Conservation (phyloP, 2,329 filamentous ascomycete species). For the Trichoderma sp. region DNA sequence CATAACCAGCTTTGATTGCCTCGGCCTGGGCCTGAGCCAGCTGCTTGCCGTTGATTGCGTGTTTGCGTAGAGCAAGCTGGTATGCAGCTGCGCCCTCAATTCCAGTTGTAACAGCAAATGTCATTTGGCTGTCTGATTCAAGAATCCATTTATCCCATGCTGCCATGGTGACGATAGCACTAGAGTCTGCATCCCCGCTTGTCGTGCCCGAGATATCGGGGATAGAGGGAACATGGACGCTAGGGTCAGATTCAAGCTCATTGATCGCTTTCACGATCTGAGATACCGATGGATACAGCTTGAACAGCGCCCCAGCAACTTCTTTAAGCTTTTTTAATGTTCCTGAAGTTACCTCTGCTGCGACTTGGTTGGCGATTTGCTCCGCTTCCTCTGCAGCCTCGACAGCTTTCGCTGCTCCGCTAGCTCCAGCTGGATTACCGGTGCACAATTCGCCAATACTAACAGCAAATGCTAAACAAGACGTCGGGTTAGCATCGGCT, state of each 20-base stretch:
- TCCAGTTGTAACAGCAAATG: neutral
- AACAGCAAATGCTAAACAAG: neutral
- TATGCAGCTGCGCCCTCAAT: neutral
- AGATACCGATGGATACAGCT: neutral
- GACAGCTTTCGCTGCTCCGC: neutral
- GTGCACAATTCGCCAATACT: neutral
- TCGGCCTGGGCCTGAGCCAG: neutral
- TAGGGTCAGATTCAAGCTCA: neutral
- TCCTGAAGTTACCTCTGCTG: neutral
- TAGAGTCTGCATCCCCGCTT: neutral
- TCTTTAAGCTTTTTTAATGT: neutral
- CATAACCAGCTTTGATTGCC: neutral
- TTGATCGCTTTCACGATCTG: neutral
- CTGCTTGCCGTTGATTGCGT: neutral
- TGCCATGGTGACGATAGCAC: neutral
- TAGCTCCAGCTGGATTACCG: neutral
- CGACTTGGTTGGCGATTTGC: neutral
- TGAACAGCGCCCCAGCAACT: neutral
- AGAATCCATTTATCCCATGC: neutral
- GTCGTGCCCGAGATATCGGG: neutral
- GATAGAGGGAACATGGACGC: neutral
- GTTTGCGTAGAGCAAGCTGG: neutral
- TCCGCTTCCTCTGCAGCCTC: neutral
- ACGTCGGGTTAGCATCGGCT: neutral
- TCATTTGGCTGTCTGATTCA: neutral